These are phyloP conservation scores for Kwoniella botswanensis DNA, from an alignment of 768 basidiomycete genomes.

Conservation along the genomic window DNA sequence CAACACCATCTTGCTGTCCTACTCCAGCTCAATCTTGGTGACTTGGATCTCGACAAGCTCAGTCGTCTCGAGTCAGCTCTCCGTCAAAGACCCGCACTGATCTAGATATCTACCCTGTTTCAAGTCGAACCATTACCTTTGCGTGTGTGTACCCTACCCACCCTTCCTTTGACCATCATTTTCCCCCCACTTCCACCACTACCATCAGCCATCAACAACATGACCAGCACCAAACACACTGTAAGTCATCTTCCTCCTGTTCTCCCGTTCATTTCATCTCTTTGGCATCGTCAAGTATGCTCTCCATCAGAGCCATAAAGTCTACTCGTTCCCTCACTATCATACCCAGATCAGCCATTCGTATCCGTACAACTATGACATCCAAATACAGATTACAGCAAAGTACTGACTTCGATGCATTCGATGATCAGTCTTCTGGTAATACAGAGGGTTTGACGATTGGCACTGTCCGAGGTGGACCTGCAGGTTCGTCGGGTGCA, in stretches of 20 bases:
- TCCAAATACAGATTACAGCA: conserved; percentile 21
- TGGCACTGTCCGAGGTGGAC: conserved; percentile 7
- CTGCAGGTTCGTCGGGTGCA: not conserved
- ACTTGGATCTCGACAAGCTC: no score
- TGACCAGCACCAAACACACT: not conserved
- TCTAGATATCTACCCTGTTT: no score
- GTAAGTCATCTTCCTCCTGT: not conserved
- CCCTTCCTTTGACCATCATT: not conserved
- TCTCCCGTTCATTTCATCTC: not conserved
- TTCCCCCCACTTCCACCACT: no score
- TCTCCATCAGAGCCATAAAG: not conserved
- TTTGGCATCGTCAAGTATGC: not conserved
- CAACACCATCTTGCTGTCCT: no score
- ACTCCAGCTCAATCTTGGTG: no score
- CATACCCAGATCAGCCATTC: not conserved
- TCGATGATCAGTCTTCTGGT: conserved; percentile 3
- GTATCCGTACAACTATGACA: not conserved
- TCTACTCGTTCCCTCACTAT: not conserved
- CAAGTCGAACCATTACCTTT: no score
- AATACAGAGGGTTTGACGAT: conserved; percentile 4
- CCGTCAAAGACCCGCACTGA: no score
- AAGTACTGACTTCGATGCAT: conserved; percentile 29
- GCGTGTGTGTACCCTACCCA: not conserved
- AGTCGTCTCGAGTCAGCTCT: no score
- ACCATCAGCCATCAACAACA: not conserved